Evolutionary conservation across 2,329 filamentous ascomycete genomes (phyloP).

Genomic region (Pyrenophora graminea): DNA sequence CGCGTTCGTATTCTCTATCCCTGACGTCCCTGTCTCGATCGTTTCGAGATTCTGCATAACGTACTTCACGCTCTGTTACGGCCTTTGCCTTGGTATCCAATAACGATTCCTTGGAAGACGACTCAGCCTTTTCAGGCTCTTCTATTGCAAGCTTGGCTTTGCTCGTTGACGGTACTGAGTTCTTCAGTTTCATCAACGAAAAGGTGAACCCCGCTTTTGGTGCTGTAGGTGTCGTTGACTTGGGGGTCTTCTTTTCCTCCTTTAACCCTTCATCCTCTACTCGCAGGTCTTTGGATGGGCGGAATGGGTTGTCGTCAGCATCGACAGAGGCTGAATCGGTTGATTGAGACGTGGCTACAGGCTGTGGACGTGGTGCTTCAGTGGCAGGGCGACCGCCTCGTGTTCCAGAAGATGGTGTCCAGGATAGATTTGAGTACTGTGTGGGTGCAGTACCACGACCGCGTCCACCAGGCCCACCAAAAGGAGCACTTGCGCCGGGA

Average conservation of each 20-base stretch:
- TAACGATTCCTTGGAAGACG: conserved; percentile 45
- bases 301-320: conserved; percentile 64
- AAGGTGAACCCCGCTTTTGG: conserved; percentile 73
- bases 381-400: conserved; percentile 55
- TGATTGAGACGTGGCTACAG: conserved; percentile 17
- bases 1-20: conserved; percentile 28
- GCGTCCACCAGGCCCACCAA: conserved; percentile 52
- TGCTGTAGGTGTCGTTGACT: conserved; percentile 57
- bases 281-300: conserved; percentile 67
- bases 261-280: conserved; percentile 65
- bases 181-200: conserved; percentile 85
- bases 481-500: conserved; percentile 50
- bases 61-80: conserved; percentile 37
- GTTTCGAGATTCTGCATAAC: conserved; percentile 27
- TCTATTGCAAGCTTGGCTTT: conserved; percentile 57
- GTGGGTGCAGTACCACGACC: conserved; percentile 55
- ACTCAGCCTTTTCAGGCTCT: conserved; percentile 40
- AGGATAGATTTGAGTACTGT: conserved; percentile 71
- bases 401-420: conserved; percentile 64
- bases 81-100: conserved; percentile 47
- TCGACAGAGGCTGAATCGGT: conserved; percentile 47
- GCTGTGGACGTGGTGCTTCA: conserved; percentile 41
- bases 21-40: conserved; percentile 30
- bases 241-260: conserved; percentile 57
- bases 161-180: conserved; percentile 58